Percentiles rank a stretch among this genome's conserved stretches.
These are phyloP conservation scores for Ambrosiella cleistominuta DNA, from an alignment of 2,329 filamentous ascomycete species.

Conservation along the genomic window DNA sequence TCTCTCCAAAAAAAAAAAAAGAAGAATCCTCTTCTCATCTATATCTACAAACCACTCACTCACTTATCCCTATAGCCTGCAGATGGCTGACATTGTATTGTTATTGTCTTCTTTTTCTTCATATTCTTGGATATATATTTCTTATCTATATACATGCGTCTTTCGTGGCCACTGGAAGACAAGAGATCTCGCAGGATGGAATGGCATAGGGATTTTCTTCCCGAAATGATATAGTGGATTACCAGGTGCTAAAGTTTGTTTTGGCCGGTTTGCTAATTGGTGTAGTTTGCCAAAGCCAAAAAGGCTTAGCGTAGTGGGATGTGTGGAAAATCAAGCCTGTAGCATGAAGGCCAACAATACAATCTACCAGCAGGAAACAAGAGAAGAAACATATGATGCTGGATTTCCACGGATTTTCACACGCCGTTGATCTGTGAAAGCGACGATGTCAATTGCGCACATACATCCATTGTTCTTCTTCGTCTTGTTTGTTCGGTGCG, in stretches of 20 bases:
- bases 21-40: too few species aligned
- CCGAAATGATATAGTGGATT: neutral
- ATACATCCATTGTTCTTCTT: neutral
- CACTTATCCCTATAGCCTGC: too few species aligned
- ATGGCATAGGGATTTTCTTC: neutral
- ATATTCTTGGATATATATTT: neutral
- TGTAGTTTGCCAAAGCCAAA: neutral
- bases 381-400: neutral
- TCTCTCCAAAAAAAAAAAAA: neutral
- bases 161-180: neutral
- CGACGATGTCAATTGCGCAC: neutral
- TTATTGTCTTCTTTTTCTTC: neutral
- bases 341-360: neutral
- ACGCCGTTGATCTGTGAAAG: neutral
- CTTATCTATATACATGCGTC: neutral
- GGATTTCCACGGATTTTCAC: too few species aligned
- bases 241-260: neutral
- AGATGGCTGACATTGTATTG: too few species aligned
- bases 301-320: neutral
- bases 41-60: too few species aligned
- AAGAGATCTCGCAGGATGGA: neutral
- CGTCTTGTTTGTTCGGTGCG: neutral
- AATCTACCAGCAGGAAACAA: neutral
- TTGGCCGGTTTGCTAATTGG: neutral
- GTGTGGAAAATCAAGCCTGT: neutral